Base-by-base conservation (phyloP, 352 stramenopile genomes). In the Peronospora tabacina region DNA sequence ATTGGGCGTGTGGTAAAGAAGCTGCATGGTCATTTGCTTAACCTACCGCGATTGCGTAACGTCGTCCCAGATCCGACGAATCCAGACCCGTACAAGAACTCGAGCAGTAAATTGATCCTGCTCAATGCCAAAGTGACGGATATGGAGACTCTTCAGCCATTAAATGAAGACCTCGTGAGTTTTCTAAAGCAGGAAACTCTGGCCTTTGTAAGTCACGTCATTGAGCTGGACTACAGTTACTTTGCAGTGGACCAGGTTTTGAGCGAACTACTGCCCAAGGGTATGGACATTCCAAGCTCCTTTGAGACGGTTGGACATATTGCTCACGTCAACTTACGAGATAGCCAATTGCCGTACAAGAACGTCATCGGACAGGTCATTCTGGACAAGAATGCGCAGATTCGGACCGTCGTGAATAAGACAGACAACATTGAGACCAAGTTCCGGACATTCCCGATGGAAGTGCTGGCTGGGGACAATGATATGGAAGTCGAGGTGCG, bases 371-470 rank as follows among this genome's bases (percentile, higher is more conserved):
- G 94, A 3, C 91, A 98, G 61, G 94, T 97, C 2, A 95, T 99
- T 48, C 68, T 99, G 9, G 96, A 99, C 67, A 99, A 99, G 73
- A 98, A 98, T 63, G 70, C 75, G 11, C 63, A 78, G 45, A 95
- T 99, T 44, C 75, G 82, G 40, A 98, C 94, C 26, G 95, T 99
- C 6, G 95, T 99, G 19, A 98, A 98, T 77, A 99, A 99, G 68
- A 83, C 91, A 39, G 92, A 94, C 36, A 96, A 82, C 44, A 98
- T 98, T 50, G 80, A 97, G 63, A 94, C 78, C 44, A 70, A 89
- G 51, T 98, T 96, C 68, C 75, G 95, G 13, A 98, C 95, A 5
- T 98, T 98, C 72, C 88, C 86, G 0, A 97, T 98, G 90, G 94
- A 98, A 69, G 74, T 98, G 7, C 67, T 98, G 17, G 93, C 88